Conservation (phyloP, 2,329 filamentous ascomycete genomes). For the Spiromastix sp. region DNA sequence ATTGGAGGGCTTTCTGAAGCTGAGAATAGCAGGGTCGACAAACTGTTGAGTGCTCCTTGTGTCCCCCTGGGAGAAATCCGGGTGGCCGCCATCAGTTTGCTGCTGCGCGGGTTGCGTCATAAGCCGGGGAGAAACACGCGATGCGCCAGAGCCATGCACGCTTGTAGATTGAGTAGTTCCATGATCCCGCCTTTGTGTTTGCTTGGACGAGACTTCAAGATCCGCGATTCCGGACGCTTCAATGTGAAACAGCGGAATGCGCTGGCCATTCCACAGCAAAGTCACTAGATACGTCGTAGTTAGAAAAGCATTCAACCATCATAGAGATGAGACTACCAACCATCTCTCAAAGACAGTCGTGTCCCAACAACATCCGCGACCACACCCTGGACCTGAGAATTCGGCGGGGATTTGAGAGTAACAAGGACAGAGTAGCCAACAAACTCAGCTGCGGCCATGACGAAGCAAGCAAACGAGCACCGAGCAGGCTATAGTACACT, state of each 20-base stretch:
- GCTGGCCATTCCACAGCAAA: conserved; percentile 41
- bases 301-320: background rate
- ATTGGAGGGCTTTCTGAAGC: conserved; percentile 41
- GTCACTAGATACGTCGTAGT: conserved; percentile 35
- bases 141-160: too few species aligned
- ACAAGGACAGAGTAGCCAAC: conserved; percentile 68
- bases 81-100: conserved; percentile 6
- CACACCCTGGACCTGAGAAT: conserved; percentile 56
- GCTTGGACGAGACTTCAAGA: conserved; percentile 40
- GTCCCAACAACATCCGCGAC: conserved; percentile 61
- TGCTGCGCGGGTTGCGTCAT: conserved; percentile 6
- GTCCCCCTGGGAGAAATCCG: conserved; percentile 14
- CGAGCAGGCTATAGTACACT: too few species aligned
- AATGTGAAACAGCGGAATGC: conserved; percentile 43
- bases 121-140: too few species aligned
- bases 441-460: conserved; percentile 60
- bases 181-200: too few species aligned
- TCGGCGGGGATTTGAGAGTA: conserved; percentile 55
- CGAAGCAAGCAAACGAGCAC: conserved; percentile 11
- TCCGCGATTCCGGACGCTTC: conserved; percentile 50
- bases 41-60: conserved; percentile 36
- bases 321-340: conserved; percentile 35
- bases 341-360: conserved; percentile 61
- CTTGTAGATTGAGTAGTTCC: conserved; percentile 6
- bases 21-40: conserved; percentile 74